Evolutionary conservation across 2,329 filamentous ascomycete genomes (phyloP), one percentile per base, ranked within the genome.

Genomic region (Aspergillus viridinutans): DNA sequence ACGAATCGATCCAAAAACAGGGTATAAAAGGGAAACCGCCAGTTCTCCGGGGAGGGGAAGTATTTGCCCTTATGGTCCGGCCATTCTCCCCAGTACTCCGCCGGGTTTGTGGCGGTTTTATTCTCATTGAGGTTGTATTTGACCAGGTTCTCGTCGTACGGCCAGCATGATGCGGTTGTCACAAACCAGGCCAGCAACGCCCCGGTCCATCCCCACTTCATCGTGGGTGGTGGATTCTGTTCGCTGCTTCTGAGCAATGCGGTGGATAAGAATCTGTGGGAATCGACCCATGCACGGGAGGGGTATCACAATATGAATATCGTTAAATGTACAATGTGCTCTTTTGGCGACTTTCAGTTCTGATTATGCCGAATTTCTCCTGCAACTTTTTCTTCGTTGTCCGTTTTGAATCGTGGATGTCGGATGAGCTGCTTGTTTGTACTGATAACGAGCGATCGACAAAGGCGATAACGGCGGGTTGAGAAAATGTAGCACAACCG

Each of bases 11-110:
- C 85, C 10, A 86, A 71, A 65, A 86, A 85, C 50, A 87, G 72
- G 8, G 83, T 85, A 69, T 87, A 88, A 65, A 86, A 82, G 0
- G 85, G 85, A 58, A 87, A 80, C 21, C 85, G 78, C 85, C 85
- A 88, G 61, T 84, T 86, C 0, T 73, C 66, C 1, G 85, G 85
- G 21, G 84, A 86, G 0, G 75, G 71, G n/a, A 72, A 66, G 62
- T 82, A 86, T 21, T 60, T 60, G 45, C 49, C 54, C 17, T 50
- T 51, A 35, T 84, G 81, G 61, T 78, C 72, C n/a, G 72, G 73
- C 80, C 82, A 80, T 72, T 78, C 71, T 57, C 84, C 81, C 69
- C 73, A 81, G 67, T 87, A 87, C 48, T 87, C 78, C 29, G 81
- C 70, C 2, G 84, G 82, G 53, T 78, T 69, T 4, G 67, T 77